Base-by-base conservation (phyloP, 768 basidiomycete genomes). In the Podaxis sp. region DNA sequence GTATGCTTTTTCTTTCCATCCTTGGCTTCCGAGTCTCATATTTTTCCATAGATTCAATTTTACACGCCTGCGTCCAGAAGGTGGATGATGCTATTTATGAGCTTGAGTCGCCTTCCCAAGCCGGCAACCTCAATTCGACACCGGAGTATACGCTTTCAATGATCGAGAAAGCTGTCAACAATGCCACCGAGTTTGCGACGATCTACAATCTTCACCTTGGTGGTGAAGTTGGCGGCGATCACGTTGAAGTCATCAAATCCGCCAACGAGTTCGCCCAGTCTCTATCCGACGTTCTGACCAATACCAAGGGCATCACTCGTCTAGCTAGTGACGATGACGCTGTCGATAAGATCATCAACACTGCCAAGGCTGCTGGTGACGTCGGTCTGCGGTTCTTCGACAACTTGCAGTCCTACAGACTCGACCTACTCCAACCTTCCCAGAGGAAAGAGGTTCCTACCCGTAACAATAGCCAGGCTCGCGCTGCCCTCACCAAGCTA, bases 81-180 rank as follows among this genome's bases (percentile, higher is more conserved):
- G 90, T 99, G 25, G 97, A 99, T 67, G 96, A 98, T 70, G 85
- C 94, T 4, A 93, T 98, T 68, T 99, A 98, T 75, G 97, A 98
- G 74, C 84, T 99, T 46, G 96, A 99, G 74, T 97, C 97, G 3
- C 94, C 94, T 2, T 90, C 92, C 43, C 93, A 94, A 69, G 90
- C 91, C 3, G 97, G 96, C 40, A 98, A 98, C 75, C 83, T 90
- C 67, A 96, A 93, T 71, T 94, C 96, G n/a, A 98, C 97, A 0
- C 97, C 97, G 3, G 96, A 98, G 73, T 98, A 98, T 73, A 96
- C 95, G 0, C 80, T 98, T 17, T 97, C 97, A 1, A 96, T 98
- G 90, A 94, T 98, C 70, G 97, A 99, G 75, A 98, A 98, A 77
- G 90, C 94, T 1, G 78, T 90, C 72, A 96, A 92, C 73, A 96